These are phyloP conservation scores for Penicillium bialowiezense DNA, from an alignment of 495 filamentous ascomycete species.

Conservation along the genomic window DNA sequence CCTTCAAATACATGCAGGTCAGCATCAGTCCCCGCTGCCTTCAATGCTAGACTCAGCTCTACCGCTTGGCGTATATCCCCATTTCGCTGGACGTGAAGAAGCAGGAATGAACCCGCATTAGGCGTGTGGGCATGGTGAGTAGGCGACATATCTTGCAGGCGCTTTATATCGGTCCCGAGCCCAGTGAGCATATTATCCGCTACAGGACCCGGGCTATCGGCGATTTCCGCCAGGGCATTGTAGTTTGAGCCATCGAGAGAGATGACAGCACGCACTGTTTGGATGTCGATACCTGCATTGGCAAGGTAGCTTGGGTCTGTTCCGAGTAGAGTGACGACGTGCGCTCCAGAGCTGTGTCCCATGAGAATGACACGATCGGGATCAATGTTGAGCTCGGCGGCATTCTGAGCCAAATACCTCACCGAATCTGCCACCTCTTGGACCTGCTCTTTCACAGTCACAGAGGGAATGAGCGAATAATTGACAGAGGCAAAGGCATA, in stretches of 20 bases:
- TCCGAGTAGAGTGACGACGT: background rate
- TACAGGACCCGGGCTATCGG: background rate
- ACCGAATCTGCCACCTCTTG: background rate
- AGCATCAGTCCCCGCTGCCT: background rate
- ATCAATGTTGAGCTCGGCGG: background rate
- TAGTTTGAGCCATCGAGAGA: background rate
- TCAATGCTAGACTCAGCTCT: background rate
- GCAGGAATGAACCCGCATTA: background rate
- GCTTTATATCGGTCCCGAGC: background rate
- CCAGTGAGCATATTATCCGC: background rate
- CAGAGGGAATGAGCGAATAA: background rate
- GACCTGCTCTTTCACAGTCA: constrained; percentile 1
- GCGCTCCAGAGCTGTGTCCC: background rate
- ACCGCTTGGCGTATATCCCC: background rate
- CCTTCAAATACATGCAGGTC: background rate
- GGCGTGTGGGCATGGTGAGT: background rate
- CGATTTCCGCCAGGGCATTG: constrained; percentile 2
- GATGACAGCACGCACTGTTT: background rate
- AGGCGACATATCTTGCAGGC: background rate
- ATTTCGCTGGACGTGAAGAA: background rate
- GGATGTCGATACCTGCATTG: background rate
- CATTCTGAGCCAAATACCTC: background rate
- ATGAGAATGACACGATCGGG: background rate
- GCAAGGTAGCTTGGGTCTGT: background rate
- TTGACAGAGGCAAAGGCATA: constrained; percentile 2